Evolutionary conservation across 2,329 filamentous ascomycete species (phyloP).

Genomic region (Aspergillus hortae): DNA sequence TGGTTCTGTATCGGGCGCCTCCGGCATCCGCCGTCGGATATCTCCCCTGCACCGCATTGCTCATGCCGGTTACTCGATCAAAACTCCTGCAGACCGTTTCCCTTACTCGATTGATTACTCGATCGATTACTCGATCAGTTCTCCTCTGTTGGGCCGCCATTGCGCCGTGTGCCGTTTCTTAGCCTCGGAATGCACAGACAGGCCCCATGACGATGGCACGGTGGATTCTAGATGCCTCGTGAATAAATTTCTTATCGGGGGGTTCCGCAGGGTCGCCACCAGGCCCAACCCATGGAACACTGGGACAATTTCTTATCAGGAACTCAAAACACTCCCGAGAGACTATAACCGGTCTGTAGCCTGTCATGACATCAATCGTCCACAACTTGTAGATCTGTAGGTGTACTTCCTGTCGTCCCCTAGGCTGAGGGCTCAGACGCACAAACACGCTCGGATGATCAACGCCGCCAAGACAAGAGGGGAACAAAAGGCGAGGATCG

Average conservation of each 20-base stretch:
- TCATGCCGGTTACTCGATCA: constrained; percentile 25
- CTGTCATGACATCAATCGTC: background rate
- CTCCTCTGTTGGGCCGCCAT: no score
- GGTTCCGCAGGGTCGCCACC: no score
- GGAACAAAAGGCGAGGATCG: background rate
- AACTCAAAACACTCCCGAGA: no score
- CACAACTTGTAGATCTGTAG: background rate
- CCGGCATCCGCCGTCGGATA: constrained; percentile 21
- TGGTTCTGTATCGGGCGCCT: constrained; percentile 25
- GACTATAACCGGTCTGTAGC: no score
- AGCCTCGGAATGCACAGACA: no score
- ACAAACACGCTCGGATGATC: background rate
- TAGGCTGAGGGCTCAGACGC: background rate
- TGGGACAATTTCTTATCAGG: no score
- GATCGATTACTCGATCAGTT: constrained; percentile 13
- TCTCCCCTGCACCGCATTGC: constrained; percentile 7
- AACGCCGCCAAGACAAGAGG: background rate
- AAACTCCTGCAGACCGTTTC: constrained; percentile 24
- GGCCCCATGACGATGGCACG: no score
- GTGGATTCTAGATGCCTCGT: no score
- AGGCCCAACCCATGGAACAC: no score
- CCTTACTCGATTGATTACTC: constrained; percentile 17
- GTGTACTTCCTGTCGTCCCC: background rate
- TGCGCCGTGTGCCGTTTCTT: no score
- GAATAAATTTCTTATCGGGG: no score